These are phyloP conservation scores for Rosa multiflora DNA, from an alignment of 306 rosid genomes.

Conservation along the genomic window DNA sequence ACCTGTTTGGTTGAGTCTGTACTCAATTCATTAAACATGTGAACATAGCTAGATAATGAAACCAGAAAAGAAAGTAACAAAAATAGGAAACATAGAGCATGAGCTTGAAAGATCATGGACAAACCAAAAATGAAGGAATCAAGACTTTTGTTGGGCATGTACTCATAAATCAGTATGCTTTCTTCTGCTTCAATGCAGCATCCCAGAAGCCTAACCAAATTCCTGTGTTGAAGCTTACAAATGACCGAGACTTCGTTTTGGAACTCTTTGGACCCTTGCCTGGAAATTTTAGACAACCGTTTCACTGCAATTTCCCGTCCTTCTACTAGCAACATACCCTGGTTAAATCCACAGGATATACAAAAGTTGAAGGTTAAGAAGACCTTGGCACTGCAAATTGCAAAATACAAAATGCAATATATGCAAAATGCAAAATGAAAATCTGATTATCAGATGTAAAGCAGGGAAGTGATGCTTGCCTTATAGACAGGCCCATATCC, in stretches of 20 bases:
- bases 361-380: neutral
- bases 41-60: neutral
- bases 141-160: constrained; percentile 2
- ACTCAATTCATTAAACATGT: too few species aligned
- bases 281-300: neutral
- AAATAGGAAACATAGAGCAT: too few species aligned
- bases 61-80: too few species aligned
- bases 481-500: neutral
- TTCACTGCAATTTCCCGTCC: neutral
- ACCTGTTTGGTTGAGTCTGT: constrained; percentile 1
- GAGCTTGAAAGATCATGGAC: neutral
- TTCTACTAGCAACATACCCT: neutral
- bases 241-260: neutral
- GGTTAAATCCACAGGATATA: neutral
- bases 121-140: constrained; percentile 2
- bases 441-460: neutral
- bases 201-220: neutral
- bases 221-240: neutral
- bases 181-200: constrained; percentile 5
- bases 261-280: neutral
- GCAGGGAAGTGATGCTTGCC: neutral
- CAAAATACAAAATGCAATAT: too few species aligned
- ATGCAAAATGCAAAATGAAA: neutral
- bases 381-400: too few species aligned
- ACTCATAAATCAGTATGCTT: neutral